Evolutionary conservation across 2,329 filamentous ascomycete species (phyloP).

Genomic region (Curvularia eragrostidis): DNA sequence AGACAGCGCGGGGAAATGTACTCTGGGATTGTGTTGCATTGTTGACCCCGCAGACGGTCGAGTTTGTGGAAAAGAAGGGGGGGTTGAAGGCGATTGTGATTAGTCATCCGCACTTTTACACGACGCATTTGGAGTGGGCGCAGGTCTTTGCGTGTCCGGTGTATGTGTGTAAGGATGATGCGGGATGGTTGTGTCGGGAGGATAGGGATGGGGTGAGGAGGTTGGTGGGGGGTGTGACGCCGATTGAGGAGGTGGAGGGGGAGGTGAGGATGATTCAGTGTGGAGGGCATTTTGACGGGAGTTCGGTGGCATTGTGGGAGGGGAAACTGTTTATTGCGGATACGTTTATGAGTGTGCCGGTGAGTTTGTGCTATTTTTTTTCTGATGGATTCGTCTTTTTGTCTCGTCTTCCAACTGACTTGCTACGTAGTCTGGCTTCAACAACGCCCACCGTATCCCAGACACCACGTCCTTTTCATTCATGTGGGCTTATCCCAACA

Average conservation of each 20-base stretch:
- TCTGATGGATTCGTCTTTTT: not conserved
- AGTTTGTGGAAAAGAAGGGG: slow-evolving; percentile 65
- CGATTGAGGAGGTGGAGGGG: slow-evolving; percentile 53
- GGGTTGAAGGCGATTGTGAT: slow-evolving; percentile 75
- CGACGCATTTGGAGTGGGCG: slow-evolving; percentile 77
- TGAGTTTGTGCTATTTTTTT: slow-evolving; percentile 33
- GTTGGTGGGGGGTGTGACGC: slow-evolving; percentile 53
- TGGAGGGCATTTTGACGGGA: slow-evolving; percentile 82
- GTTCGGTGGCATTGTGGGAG: slow-evolving; percentile 68
- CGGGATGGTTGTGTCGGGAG: slow-evolving; percentile 65
- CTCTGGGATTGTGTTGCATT: slow-evolving; percentile 81
- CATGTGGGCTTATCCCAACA: slow-evolving; percentile 68
- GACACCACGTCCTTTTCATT: slow-evolving; percentile 67
- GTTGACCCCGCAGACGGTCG: slow-evolving; percentile 69
- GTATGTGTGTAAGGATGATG: slow-evolving; percentile 71
- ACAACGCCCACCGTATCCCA: slow-evolving; percentile 50
- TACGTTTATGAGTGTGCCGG: slow-evolving; percentile 74
- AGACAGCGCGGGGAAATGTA: slow-evolving; percentile 71
- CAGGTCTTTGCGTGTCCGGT: slow-evolving; percentile 71
- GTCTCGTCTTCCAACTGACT: not conserved
- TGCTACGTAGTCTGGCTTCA: slow-evolving; percentile 36
- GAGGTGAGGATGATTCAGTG: slow-evolving; percentile 68
- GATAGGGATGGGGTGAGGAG: slow-evolving; percentile 53
- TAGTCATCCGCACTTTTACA: slow-evolving; percentile 83
- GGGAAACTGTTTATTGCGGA: slow-evolving; percentile 73